These are phyloP conservation scores for Scutellaria minor DNA, from an alignment of 257 asterid genomes.

Conservation along the genomic window DNA sequence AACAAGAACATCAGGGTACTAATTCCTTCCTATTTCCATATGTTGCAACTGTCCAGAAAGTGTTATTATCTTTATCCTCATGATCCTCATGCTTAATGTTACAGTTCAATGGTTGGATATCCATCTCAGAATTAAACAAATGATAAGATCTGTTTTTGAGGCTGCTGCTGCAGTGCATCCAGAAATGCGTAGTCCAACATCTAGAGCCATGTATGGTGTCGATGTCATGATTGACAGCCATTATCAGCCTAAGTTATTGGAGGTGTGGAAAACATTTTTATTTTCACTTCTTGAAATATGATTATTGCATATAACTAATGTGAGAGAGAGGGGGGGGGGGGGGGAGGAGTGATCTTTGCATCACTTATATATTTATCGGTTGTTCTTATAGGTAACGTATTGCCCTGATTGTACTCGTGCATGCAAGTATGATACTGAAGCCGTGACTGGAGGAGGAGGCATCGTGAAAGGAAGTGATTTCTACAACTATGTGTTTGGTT, in stretches of 20 bases:
- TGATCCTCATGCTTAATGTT: conserved; percentile 29
- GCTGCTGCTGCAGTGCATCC: conserved; percentile 89
- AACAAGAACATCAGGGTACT: conserved; percentile 84
- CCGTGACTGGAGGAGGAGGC: conserved; percentile 54
- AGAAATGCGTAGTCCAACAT: conserved; percentile 82
- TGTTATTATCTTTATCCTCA: conserved; percentile 4
- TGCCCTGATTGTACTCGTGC: conserved; percentile 97
- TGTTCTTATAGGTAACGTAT: conserved; percentile 73
- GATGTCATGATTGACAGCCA: conserved; percentile 87
- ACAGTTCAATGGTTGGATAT: conserved; percentile 94
- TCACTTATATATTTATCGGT: conserved; percentile 11
- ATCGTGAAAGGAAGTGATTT: conserved; percentile 69
- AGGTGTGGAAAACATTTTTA: conserved; percentile 48
- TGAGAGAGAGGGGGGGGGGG: neutral
- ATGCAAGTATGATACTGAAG: conserved; percentile 75
- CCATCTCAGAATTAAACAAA: conserved; percentile 67
- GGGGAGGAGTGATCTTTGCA: neutral
- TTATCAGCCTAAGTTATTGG: conserved; percentile 83
- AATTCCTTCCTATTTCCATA: conserved; percentile 27
- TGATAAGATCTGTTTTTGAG: conserved; percentile 86
- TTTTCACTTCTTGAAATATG: neutral
- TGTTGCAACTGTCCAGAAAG: conserved; percentile 24
- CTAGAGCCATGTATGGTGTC: conserved; percentile 95
- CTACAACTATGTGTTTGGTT: conserved; percentile 80
- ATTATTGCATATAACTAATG: conserved; percentile 16